Evolutionary conservation across 140 eudicot genomes (phyloP), one percentile per base, ranked within the genome.

Genomic region (Anethum foeniculum): DNA sequence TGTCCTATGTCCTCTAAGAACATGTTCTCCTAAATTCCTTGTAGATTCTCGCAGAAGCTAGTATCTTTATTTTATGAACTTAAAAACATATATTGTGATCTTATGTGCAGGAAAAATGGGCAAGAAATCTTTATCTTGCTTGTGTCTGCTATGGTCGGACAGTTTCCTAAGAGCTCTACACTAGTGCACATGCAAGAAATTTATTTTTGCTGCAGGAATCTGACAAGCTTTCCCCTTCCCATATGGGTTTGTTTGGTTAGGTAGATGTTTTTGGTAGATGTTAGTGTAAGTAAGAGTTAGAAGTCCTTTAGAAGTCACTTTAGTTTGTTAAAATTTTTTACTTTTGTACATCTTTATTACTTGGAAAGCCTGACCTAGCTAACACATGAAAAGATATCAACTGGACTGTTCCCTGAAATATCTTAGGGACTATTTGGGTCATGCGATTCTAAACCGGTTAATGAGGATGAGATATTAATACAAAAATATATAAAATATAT

Each of bases 61-160:
- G 23, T 27, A 10, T 67, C 7, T 27, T 67, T 28, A 14, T 41
- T 6, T 13, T 68, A 15, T 5, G 30, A 79, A 43, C 21, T 32
- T 51, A 12, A 23, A 48, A 72, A 68, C 39, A 6, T 21, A 54
- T 21, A 6, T 54, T 54, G 10, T 21, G 80, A 68, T 80, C 77
- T 77, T 4, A 43, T 75, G 21, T 84, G 85, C 90, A 92, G 97
- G 97, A 92, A 54, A 92, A 92, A 83, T 92, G 97, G 97, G 93
- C 90, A 7, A 92, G 90, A 77, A 92, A 92, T 85, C 82, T 92
- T 68, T 92, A 92, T 80, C 93, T 92, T 49, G 89, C 95, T 46
- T 88, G 90, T 68, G 79, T 92, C 68, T 90, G 95, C 88, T 92
- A 92, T 72, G 97, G 97, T 48, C 84, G 97, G 74, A 92, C 97